A percentile compares a stretch with the other conserved stretches of the same genome.
phyloP scores from a whole-genome alignment of 805 yeast species.

The Wickerhamomyces mucosus region DNA sequence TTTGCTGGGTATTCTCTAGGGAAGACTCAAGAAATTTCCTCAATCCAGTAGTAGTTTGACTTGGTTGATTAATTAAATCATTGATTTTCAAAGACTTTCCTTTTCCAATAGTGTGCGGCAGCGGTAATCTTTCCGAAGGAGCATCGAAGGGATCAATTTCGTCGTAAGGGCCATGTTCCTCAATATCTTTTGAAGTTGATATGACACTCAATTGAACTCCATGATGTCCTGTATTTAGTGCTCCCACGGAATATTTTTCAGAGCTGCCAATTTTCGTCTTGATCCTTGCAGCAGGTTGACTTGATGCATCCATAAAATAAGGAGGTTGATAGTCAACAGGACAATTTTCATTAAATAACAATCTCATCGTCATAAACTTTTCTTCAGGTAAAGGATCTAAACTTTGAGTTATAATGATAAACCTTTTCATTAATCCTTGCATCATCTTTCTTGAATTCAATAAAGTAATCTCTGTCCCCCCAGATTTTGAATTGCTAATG shows the following conservation, averaged over 20 bases:
- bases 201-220: constrained; percentile 22
- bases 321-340: constrained; percentile 42
- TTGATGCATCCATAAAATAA: constrained; percentile 34
- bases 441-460: constrained; percentile 33
- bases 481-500: constrained; percentile 6
- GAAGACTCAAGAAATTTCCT: constrained; percentile 21
- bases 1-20: constrained; percentile 17
- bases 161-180: constrained; percentile 1
- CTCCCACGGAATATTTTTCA: constrained; percentile 19
- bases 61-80: constrained; percentile 3
- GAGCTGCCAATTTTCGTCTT: constrained; percentile 10
- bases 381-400: constrained; percentile 41
- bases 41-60: constrained; percentile 25
- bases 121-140: constrained; percentile 1
- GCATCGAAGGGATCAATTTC: constrained; percentile 16
- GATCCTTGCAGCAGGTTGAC: constrained; percentile 25
- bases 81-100: too few relatives aligned
- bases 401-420: constrained; percentile 44
- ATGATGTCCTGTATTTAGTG: constrained; percentile 24
- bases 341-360: constrained; percentile 38
- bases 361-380: constrained; percentile 37
- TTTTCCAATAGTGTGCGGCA: neutral
- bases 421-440: constrained; percentile 39
- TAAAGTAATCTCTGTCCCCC: constrained; percentile 10
- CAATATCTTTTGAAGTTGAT: constrained; percentile 12